phyloP scores from a whole-genome alignment of 2,329 filamentous ascomycete species.

The Paraphoma chrysanthemicola region DNA sequence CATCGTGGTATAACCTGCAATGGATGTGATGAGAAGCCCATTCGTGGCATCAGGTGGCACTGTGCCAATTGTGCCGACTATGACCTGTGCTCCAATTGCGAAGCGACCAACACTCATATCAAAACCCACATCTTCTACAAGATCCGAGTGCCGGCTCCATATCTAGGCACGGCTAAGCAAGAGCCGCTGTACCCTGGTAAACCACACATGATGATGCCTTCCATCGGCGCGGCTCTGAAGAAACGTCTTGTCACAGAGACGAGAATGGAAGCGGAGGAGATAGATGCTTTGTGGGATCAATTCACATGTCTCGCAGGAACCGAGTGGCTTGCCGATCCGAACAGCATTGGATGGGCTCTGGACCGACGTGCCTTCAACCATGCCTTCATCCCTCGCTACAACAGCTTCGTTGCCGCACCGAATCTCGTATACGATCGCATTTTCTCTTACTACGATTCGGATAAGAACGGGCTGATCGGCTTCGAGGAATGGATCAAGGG shows the following conservation, averaged over 20 bases:
- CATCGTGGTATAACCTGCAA: slow-evolving; percentile 94
- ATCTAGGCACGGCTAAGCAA: slow-evolving; percentile 78
- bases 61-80: slow-evolving; percentile 97
- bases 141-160: slow-evolving; percentile 86
- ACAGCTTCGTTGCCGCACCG: slow-evolving; percentile 76
- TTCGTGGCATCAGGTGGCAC: slow-evolving; percentile 89
- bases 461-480: slow-evolving; percentile 85
- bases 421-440: slow-evolving; percentile 95
- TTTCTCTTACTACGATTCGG: slow-evolving; percentile 95
- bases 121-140: slow-evolving; percentile 98
- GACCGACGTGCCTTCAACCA: slow-evolving; percentile 92
- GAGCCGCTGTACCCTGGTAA: slow-evolving; percentile 60
- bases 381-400: slow-evolving; percentile 85
- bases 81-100: slow-evolving; percentile 93
- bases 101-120: slow-evolving; percentile 75
- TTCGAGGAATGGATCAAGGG: slow-evolving; percentile 92
- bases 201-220: slow-evolving; percentile 72
- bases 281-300: slow-evolving; percentile 95
- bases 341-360: slow-evolving; percentile 80
- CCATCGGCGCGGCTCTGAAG: slow-evolving; percentile 71
- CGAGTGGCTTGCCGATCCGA: slow-evolving; percentile 82
- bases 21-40: slow-evolving; percentile 84
- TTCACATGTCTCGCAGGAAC: slow-evolving; percentile 93
- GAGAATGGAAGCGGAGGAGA: slow-evolving; percentile 76
- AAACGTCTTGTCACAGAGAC: slow-evolving; percentile 61